Percentiles rank a stretch among this genome's conserved stretches.
These are phyloP conservation scores for Funneliformis caledonium DNA, from an alignment of 371 early-diverging fungal genomes.

Conservation along the genomic window DNA sequence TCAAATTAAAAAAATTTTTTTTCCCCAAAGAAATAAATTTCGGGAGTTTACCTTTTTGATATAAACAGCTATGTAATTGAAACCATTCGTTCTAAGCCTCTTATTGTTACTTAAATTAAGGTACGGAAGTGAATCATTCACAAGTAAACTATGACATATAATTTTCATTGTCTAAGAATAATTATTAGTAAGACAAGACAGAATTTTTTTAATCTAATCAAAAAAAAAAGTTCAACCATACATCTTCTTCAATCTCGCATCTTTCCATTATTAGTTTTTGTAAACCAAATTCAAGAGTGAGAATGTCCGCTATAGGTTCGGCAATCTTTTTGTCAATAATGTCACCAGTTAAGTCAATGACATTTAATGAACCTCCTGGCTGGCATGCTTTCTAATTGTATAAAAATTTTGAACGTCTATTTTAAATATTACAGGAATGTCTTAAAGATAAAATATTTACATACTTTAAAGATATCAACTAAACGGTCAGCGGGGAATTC, in stretches of 20 bases:
- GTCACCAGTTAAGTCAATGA: conserved; percentile 39
- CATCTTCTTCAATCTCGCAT: conserved; percentile 72
- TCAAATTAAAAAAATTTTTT: neutral
- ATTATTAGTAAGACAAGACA: neutral
- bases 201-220: neutral
- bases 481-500: conserved; percentile 57
- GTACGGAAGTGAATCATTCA: conserved; percentile 56
- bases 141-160: conserved; percentile 61
- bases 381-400: conserved; percentile 17
- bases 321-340: conserved; percentile 51
- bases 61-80: conserved; percentile 71
- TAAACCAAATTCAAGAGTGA: conserved; percentile 63
- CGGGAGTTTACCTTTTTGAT: conserved; percentile 59
- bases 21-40: neutral
- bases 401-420: conserved; percentile 11
- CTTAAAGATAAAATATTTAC: conserved; percentile 4
- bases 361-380: neutral
- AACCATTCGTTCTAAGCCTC: conserved; percentile 57
- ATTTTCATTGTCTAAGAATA: conserved; percentile 60
- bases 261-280: conserved; percentile 57
- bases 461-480: conserved; percentile 54
- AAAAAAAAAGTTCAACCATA: conserved; percentile 42
- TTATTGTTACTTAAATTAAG: conserved; percentile 63
- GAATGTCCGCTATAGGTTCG: conserved; percentile 65
- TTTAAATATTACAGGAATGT: neutral